Evolutionary conservation across 73 alveolate species (phyloP).

Genomic region (Tetrahymena thermophila): DNA sequence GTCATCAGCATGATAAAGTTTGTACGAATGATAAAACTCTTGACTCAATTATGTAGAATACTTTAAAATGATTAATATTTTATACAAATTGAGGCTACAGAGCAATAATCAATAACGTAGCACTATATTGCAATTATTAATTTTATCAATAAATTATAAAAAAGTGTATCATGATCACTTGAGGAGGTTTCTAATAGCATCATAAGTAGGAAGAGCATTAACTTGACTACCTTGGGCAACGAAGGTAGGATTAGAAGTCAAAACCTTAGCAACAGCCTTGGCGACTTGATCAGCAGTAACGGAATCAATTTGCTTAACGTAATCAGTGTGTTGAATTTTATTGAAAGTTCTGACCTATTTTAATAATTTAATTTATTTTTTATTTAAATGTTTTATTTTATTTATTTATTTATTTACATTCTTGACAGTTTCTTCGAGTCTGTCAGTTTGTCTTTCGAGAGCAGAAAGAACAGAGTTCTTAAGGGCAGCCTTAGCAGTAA

Average conservation of each 20-base stretch:
- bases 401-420: neutral
- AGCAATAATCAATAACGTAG: neutral
- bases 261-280: slow-evolving; percentile 25
- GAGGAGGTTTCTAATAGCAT: slow-evolving; percentile 27
- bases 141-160: neutral
- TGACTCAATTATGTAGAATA: neutral
- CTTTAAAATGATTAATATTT: neutral
- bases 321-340: slow-evolving; percentile 14
- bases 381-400: neutral
- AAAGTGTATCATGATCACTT: slow-evolving; percentile 8
- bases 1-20: neutral
- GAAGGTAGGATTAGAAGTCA: slow-evolving; percentile 24
- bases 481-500: slow-evolving; percentile 24
- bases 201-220: slow-evolving; percentile 33
- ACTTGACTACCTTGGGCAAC: slow-evolving; percentile 48
- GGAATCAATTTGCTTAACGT: slow-evolving; percentile 15
- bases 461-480: slow-evolving; percentile 28
- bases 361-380: neutral
- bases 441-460: slow-evolving; percentile 37
- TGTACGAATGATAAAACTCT: neutral
- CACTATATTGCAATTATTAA: neutral
- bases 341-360: slow-evolving; percentile 23
- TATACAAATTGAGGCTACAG: neutral
- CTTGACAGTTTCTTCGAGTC: slow-evolving; percentile 45
- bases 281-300: slow-evolving; percentile 27